A percentile compares a stretch with the other conserved stretches of the same genome.
Conservation (phyloP, 1,284 basidiomycete species). For the Marasmius tenuissimus region DNA sequence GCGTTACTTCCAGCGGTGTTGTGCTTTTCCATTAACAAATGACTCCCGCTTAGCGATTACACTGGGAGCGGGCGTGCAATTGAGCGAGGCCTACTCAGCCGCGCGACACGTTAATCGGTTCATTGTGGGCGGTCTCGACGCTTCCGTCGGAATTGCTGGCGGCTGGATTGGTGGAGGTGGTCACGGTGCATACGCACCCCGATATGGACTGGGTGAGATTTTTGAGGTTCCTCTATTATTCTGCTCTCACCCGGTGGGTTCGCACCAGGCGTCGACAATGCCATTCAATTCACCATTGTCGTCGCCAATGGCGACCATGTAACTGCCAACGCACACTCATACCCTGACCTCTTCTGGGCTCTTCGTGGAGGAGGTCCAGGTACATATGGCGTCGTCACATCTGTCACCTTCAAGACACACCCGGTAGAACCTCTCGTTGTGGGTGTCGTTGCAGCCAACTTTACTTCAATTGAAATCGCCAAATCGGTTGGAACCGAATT, state of each 20-base stretch:
- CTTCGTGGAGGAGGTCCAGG: conserved; percentile 49
- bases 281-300: conserved; percentile 38
- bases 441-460: conserved; percentile 21
- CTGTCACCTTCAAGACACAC: conserved; percentile 37
- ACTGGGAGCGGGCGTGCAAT: conserved; percentile 34
- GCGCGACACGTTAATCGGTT: conserved; percentile 21
- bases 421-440: conserved; percentile 26
- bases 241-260: neutral
- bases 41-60: conserved; percentile 24
- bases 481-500: conserved; percentile 23
- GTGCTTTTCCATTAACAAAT: neutral
- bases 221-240: neutral
- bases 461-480: conserved; percentile 18
- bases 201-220: conserved; percentile 39
- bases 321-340: conserved; percentile 31
- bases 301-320: conserved; percentile 33
- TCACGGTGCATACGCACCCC: conserved; percentile 26
- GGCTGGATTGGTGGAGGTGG: conserved; percentile 7
- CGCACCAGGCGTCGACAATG: conserved; percentile 37
- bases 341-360: conserved; percentile 49
- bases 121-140: neutral
- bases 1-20: neutral
- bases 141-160: conserved; percentile 1
- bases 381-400: conserved; percentile 41
- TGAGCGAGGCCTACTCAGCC: conserved; percentile 30